Evolutionary conservation across 2,329 filamentous ascomycete genomes (phyloP).

Genomic region (Chaetomium olivaceum): DNA sequence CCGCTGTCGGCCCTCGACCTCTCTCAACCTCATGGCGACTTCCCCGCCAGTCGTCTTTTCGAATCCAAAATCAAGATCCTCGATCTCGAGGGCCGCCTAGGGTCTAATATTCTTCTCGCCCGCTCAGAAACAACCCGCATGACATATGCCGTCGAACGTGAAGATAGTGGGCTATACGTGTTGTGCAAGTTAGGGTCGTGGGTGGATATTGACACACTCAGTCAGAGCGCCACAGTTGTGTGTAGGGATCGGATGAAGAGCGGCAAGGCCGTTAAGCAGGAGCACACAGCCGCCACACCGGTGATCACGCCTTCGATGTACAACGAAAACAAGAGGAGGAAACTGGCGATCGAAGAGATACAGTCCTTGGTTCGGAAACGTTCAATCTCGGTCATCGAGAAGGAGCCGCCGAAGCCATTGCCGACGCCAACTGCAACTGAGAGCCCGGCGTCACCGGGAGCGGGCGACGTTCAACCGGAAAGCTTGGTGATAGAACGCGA

Average conservation of each 20-base stretch:
- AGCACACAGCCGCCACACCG: slow-evolving; percentile 27
- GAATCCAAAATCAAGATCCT: slow-evolving; percentile 64
- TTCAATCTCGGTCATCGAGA: slow-evolving; percentile 45
- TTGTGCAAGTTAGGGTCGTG: slow-evolving; percentile 68
- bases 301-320: slow-evolving; percentile 50
- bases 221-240: slow-evolving; percentile 50
- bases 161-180: slow-evolving; percentile 61
- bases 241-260: slow-evolving; percentile 39
- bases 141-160: slow-evolving; percentile 66
- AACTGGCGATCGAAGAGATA: slow-evolving; percentile 62
- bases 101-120: slow-evolving; percentile 61
- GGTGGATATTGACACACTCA: slow-evolving; percentile 61
- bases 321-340: slow-evolving; percentile 55
- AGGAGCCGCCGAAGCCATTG: slow-evolving; percentile 31
- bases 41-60: slow-evolving; percentile 57
- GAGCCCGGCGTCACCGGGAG: slow-evolving; percentile 2
- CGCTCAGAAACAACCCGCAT: slow-evolving; percentile 56
- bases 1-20: slow-evolving; percentile 64
- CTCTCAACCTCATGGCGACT: slow-evolving; percentile 49
- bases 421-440: slow-evolving; percentile 3
- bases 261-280: slow-evolving; percentile 24
- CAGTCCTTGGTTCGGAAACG: slow-evolving; percentile 61
- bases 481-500: not conserved
- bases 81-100: slow-evolving; percentile 62
- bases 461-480: not conserved